A percentile compares a stretch with the other conserved stretches of the same genome.
These are phyloP conservation scores for Cylindrodendrum hubeiense DNA, from an alignment of 2,329 filamentous ascomycete species.

Conservation along the genomic window DNA sequence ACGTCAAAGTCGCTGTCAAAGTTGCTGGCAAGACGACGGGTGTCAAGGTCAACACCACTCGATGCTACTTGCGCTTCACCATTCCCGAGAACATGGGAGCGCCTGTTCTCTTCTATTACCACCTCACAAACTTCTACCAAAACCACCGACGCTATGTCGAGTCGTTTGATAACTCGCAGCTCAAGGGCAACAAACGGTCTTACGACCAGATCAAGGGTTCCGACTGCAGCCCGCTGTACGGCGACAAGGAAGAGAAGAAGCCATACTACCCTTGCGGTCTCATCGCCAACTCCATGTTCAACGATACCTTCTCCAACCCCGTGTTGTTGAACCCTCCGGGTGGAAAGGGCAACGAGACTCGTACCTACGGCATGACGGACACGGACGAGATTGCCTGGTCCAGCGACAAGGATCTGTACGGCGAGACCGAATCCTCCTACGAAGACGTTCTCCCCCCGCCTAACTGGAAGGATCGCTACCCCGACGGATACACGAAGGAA, in stretches of 20 bases:
- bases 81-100: constrained; percentile 84
- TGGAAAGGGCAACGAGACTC: constrained; percentile 45
- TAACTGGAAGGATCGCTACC: constrained; percentile 83
- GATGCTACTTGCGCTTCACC: constrained; percentile 83
- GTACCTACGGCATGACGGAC: constrained; percentile 81
- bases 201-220: constrained; percentile 73
- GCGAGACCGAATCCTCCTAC: constrained; percentile 73
- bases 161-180: constrained; percentile 85
- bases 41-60: constrained; percentile 53
- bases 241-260: constrained; percentile 64
- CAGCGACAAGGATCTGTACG: constrained; percentile 85
- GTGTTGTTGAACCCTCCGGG: constrained; percentile 65
- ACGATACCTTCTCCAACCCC: constrained; percentile 85
- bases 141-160: constrained; percentile 97
- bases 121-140: constrained; percentile 97
- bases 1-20: constrained; percentile 51
- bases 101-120: constrained; percentile 94
- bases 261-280: constrained; percentile 95
- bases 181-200: constrained; percentile 76
- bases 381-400: constrained; percentile 85
- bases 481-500: constrained; percentile 74
- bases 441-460: constrained; percentile 82
- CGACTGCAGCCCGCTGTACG: constrained; percentile 80
- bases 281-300: constrained; percentile 97
- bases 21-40: constrained; percentile 49